phyloP scores from a whole-genome alignment of 768 basidiomycete genomes.

The Leccinum imitatum region DNA sequence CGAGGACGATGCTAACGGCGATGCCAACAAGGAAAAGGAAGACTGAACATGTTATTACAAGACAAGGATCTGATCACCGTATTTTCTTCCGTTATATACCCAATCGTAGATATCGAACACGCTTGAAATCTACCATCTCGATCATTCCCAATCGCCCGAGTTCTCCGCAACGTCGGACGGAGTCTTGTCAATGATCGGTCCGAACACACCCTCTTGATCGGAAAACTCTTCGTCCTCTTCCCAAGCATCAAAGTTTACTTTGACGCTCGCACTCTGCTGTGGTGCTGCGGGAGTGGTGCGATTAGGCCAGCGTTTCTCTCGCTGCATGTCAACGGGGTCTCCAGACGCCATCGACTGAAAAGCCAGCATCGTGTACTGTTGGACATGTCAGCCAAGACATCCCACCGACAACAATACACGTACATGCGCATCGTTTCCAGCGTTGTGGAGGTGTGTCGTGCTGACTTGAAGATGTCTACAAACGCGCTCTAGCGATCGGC shows the following conservation, averaged over 20 bases:
- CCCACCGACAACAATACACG: slow-evolving; percentile 19
- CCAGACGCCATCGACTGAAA: slow-evolving; percentile 73
- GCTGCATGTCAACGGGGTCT: slow-evolving; percentile 69
- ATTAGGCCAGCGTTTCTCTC: slow-evolving; percentile 78
- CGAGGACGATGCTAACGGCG: slow-evolving; percentile 34
- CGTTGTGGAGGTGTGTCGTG: slow-evolving; percentile 69
- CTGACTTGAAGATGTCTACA: slow-evolving; percentile 62
- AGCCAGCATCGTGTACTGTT: slow-evolving; percentile 68
- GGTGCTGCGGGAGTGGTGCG: slow-evolving; percentile 37
- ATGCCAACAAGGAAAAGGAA: slow-evolving; percentile 30
- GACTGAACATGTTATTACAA: slow-evolving; percentile 22
- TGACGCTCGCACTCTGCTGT: slow-evolving; percentile 34
- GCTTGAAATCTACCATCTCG: background rate
- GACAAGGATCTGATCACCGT: background rate
- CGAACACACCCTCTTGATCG: slow-evolving; percentile 43
- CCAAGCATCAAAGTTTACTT: slow-evolving; percentile 58
- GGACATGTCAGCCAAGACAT: background rate
- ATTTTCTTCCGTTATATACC: slow-evolving; percentile 10
- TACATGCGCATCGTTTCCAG: slow-evolving; percentile 85
- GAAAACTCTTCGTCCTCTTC: slow-evolving; percentile 54
- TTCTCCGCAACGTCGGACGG: slow-evolving; percentile 5
- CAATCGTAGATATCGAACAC: slow-evolving; percentile 1
- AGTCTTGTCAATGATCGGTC: slow-evolving; percentile 22
- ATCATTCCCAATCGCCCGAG: slow-evolving; percentile 3
- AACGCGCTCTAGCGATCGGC: slow-evolving; percentile 56